Percentiles rank a stretch among this genome's conserved stretches.
Conservation (phyloP, 371 early-diverging fungal genomes). For the Mucor circinelloides region DNA sequence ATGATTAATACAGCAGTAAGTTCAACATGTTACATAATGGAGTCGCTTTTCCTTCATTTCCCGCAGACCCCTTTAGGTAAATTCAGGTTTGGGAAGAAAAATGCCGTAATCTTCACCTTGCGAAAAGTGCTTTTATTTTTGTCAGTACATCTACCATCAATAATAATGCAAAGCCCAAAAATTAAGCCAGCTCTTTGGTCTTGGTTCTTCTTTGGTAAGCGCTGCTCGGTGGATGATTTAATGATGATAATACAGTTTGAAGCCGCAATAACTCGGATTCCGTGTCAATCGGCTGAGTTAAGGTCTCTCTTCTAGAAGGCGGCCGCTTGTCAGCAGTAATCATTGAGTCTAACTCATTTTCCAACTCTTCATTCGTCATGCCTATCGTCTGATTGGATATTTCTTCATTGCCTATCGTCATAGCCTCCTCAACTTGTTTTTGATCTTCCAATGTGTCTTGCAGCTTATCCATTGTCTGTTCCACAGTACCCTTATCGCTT, state of each 20-base stretch:
- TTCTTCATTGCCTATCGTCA: constrained; percentile 10
- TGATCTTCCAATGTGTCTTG: constrained; percentile 56
- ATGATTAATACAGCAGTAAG: no score
- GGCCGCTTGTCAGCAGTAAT: not conserved
- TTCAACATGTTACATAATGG: no score
- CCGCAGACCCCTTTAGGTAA: no score
- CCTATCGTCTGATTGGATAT: not conserved
- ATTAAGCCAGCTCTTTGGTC: not conserved
- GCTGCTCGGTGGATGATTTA: not conserved
- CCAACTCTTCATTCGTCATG: constrained; percentile 2
- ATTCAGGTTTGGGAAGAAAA: no score
- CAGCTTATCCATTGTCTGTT: constrained; percentile 52
- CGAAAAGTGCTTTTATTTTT: no score
- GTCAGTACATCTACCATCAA: no score
- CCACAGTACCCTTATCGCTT: constrained; percentile 29
- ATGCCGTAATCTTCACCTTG: no score
- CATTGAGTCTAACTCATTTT: constrained; percentile 6
- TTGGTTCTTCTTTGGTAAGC: not conserved
- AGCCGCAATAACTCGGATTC: constrained; percentile 17
- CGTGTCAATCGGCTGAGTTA: constrained; percentile 17
- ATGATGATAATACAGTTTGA: constrained; percentile 12
- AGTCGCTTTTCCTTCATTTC: no score
- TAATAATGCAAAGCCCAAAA: no score
- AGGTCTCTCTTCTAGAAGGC: not conserved
- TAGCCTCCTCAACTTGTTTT: constrained; percentile 52